These are phyloP conservation scores for Coemansia sp. DNA, from an alignment of 192 early-diverging fungal species.

Conservation along the genomic window DNA sequence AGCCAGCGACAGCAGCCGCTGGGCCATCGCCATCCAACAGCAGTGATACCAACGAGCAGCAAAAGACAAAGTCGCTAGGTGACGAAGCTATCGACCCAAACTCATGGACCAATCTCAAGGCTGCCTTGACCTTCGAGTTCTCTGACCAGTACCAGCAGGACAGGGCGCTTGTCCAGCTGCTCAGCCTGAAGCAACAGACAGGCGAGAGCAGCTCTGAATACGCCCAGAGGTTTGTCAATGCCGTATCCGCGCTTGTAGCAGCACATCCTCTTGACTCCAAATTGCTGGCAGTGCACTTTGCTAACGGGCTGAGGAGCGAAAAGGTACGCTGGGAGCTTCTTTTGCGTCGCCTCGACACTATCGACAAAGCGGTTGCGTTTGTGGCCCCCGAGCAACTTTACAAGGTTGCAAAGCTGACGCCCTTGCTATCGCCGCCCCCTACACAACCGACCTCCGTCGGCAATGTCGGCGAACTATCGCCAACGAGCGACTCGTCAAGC, in stretches of 20 bases:
- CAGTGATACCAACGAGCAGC: background rate
- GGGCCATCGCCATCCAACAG: background rate
- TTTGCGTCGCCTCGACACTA: slow-evolving; percentile 32
- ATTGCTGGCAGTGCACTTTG: slow-evolving; percentile 34
- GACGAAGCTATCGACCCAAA: slow-evolving; percentile 48
- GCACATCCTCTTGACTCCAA: slow-evolving; percentile 37
- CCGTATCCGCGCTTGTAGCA: slow-evolving; percentile 26
- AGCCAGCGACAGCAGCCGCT: background rate
- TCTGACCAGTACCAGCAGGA: slow-evolving; percentile 29
- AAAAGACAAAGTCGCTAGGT: slow-evolving; percentile 23
- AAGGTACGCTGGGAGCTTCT: slow-evolving; percentile 40
- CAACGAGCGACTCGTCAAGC: slow-evolving; percentile 33
- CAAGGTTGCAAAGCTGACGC: slow-evolving; percentile 38
- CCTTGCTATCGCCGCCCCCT: slow-evolving; percentile 36
- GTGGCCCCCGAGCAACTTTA: slow-evolving; percentile 52
- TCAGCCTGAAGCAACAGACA: slow-evolving; percentile 35
- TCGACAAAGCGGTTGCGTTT: slow-evolving; percentile 45
- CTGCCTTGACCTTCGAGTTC: slow-evolving; percentile 46
- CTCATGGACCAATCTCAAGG: slow-evolving; percentile 43
- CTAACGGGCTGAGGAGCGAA: slow-evolving; percentile 39
- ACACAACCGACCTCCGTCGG: slow-evolving; percentile 15
- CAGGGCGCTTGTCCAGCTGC: slow-evolving; percentile 37
- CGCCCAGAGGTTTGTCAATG: slow-evolving; percentile 37
- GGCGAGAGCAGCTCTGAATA: slow-evolving; percentile 49
- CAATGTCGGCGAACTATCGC: slow-evolving; percentile 28